Evolutionary conservation across 208 protist species (phyloP), one percentile per base, ranked within the genome.

Genomic region (Crithidia acanthocephali): DNA sequence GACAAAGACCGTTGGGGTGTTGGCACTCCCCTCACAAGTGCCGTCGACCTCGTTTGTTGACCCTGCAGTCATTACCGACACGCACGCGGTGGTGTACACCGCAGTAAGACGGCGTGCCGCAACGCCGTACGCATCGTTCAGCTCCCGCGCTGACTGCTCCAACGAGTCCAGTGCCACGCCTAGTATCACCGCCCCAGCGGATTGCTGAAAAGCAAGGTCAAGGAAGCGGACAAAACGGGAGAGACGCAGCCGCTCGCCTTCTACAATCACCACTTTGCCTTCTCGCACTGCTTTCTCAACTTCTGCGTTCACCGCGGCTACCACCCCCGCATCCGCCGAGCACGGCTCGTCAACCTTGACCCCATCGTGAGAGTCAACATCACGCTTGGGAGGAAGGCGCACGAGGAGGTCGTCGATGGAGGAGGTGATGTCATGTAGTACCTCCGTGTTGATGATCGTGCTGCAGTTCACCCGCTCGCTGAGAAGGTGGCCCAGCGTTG

Each of bases 201-300:
- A 30, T 2, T 30, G 7, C 59, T 82, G 80, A 44, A 72, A 78
- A 15, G 56, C 15, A 0, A 48, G 30, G 15, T 68, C 25, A 30
- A 91, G 65, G 47, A 80, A 82, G 8, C 20, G 18, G 18, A 52
- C 47, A 33, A 88, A 85, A 4, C 59, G 7, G 0, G 79, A 5
- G 15, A 92, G 68, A 50, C 75, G 52, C 13, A 92, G 69, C 13
- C 65, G 60, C 57, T 63, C 76, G 9, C 86, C 86, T 35, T 92
- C 86, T 13, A 89, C 50, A 47, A 87, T 83, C 42, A 92, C 40
- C 20, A 79, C 70, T 55, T 83, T 84, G 0, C 84, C 83, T n/a
- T 87, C 79, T 4, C 40, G 47, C 25, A 87, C 13, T 2, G 81
- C 70, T 50, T 84, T 85, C 9, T 85, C 71, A 3, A 88, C 15